Evolutionary conservation across 208 protist species (phyloP).

Genomic region (Entamoeba invadens): DNA sequence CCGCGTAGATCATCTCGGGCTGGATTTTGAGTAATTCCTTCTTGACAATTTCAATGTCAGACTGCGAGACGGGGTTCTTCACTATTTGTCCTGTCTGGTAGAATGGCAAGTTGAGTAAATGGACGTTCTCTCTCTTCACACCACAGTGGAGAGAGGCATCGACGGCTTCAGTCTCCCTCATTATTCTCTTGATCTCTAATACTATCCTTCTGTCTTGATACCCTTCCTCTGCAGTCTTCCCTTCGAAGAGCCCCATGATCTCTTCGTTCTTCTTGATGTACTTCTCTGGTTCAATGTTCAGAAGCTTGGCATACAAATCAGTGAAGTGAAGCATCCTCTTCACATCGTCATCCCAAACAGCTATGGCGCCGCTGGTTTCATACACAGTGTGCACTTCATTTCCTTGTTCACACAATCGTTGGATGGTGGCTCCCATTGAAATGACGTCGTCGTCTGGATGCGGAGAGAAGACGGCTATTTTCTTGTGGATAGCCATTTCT

Average conservation of each 20-base stretch:
- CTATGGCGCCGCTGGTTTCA: conserved; percentile 10
- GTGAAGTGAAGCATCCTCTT: conserved; percentile 7
- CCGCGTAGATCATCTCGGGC: conserved; percentile 42
- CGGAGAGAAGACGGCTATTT: conserved; percentile 48
- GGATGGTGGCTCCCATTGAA: conserved; percentile 40
- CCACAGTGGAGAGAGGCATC: conserved; percentile 16
- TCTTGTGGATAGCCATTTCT: neutral
- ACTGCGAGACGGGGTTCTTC: conserved; percentile 41
- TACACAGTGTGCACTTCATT: conserved; percentile 25
- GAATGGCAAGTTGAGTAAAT: conserved; percentile 50
- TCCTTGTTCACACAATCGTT: neutral
- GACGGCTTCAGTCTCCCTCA: conserved; percentile 34
- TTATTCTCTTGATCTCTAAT: conserved; percentile 36
- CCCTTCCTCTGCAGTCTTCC: neutral
- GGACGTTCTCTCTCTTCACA: conserved; percentile 17
- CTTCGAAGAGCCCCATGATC: too few relatives aligned
- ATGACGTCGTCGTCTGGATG: conserved; percentile 58
- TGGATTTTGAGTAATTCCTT: conserved; percentile 36
- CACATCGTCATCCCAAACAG: conserved; percentile 6
- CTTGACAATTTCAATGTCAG: conserved; percentile 44
- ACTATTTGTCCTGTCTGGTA: conserved; percentile 45
- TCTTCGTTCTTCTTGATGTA: neutral
- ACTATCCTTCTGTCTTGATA: neutral
- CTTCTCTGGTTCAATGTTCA: neutral
- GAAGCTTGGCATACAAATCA: neutral